phyloP scores from a whole-genome alignment of 306 rosid species.

The Carpinus fangiana region DNA sequence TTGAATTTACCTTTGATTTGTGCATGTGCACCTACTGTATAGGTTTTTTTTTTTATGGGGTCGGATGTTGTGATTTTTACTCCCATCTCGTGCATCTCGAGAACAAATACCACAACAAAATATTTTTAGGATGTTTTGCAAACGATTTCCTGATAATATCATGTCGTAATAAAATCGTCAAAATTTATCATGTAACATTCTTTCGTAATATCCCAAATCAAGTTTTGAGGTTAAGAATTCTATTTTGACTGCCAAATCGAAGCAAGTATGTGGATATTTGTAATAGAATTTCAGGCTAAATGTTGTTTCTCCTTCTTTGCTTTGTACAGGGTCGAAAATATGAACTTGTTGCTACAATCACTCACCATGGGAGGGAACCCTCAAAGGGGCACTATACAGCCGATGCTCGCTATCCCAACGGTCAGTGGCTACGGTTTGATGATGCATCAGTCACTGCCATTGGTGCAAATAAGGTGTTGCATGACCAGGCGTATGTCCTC shows the following conservation, averaged over 20 bases:
- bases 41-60: not conserved
- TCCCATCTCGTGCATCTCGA: not conserved
- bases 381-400: conserved; percentile 98
- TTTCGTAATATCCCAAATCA: not conserved
- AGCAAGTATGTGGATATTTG: not conserved
- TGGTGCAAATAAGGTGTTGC: conserved; percentile 67
- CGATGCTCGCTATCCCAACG: conserved; percentile 60
- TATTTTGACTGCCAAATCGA: not conserved
- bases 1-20: not conserved
- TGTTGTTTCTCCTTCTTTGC: not conserved
- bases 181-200: not conserved
- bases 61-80: not conserved
- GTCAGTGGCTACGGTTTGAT: conserved; percentile 85
- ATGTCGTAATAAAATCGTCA: not conserved
- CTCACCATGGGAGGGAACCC: conserved; percentile 94
- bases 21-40: not conserved
- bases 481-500: conserved; percentile 89
- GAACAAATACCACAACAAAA: not conserved
- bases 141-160: not conserved
- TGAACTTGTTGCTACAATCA: conserved; percentile 86
- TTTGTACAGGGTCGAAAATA: conserved; percentile 75
- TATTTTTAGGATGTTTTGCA: not conserved
- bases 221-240: not conserved
- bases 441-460: conserved; percentile 75
- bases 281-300: not conserved